phyloP scores from a whole-genome alignment of 352 stramenopile genomes.

The Phytophthora vignae region DNA sequence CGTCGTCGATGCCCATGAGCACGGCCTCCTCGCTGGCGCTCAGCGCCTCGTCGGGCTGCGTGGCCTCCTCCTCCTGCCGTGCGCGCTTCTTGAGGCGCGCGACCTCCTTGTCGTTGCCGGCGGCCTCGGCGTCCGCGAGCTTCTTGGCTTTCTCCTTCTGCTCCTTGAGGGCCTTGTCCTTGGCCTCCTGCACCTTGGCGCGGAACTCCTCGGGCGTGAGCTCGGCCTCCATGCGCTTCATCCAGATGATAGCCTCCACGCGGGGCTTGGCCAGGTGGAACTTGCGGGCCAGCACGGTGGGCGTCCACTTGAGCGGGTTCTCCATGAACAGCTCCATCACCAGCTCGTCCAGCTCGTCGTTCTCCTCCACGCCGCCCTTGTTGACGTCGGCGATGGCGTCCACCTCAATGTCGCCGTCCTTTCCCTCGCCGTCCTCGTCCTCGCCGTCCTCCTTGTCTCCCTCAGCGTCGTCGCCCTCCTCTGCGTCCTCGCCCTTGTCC shows the following conservation, averaged over 20 bases:
- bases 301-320: conserved; percentile 87
- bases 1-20: conserved; percentile 69
- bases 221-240: conserved; percentile 75
- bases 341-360: conserved; percentile 75
- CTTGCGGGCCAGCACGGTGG: conserved; percentile 84
- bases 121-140: conserved; percentile 52
- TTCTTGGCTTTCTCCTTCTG: conserved; percentile 52
- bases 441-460: conserved; percentile 39
- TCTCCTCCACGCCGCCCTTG: conserved; percentile 70
- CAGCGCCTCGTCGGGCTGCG: conserved; percentile 63
- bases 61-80: conserved; percentile 52
- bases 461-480: conserved; percentile 23
- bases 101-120: conserved; percentile 68
- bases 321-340: conserved; percentile 88
- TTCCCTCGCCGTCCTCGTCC: conserved; percentile 45
- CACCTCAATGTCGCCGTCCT: conserved; percentile 73
- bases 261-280: conserved; percentile 77
- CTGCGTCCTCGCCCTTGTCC: conserved; percentile 45
- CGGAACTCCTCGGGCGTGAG: conserved; percentile 67
- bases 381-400: conserved; percentile 74
- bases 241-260: conserved; percentile 83
- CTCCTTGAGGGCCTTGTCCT: conserved; percentile 49
- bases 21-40: conserved; percentile 64
- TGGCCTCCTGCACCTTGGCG: conserved; percentile 67
- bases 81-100: conserved; percentile 63